A percentile compares a stretch with the other conserved stretches of the same genome.
Evolutionary conservation across 2,329 filamentous ascomycete genomes (phyloP).

Genomic region (Botrytis medusae): DNA sequence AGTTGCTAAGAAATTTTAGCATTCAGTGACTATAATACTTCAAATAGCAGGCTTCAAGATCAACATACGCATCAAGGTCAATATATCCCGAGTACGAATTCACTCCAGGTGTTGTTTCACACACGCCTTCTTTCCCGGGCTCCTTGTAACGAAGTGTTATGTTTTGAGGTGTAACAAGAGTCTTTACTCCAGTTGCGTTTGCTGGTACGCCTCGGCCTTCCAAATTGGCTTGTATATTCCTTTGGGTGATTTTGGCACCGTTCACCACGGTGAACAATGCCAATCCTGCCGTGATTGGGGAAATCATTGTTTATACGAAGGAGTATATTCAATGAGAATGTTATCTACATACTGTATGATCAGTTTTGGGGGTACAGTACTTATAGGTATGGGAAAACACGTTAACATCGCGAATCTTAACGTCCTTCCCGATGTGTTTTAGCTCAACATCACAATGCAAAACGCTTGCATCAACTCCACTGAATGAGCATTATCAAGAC

Average conservation of each 20-base stretch:
- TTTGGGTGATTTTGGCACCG: conserved; percentile 26
- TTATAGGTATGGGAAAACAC: conserved; percentile 11
- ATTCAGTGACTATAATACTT: conserved; percentile 11
- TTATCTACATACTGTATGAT: too few relatives aligned
- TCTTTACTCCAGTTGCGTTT: conserved; percentile 41
- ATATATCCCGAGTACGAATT: conserved; percentile 38
- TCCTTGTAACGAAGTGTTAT: conserved; percentile 48
- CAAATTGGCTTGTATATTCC: conserved; percentile 30
- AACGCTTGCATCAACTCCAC: neutral
- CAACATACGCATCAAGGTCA: conserved; percentile 31
- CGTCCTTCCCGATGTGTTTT: conserved; percentile 18
- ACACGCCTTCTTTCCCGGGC: conserved; percentile 42
- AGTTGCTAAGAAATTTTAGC: conserved; percentile 32
- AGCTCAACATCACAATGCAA: neutral
- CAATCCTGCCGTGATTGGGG: conserved; percentile 22
- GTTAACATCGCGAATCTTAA: neutral
- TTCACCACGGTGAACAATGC: conserved; percentile 23
- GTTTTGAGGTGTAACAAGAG: conserved; percentile 44
- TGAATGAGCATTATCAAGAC: neutral
- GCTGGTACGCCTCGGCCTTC: conserved; percentile 44
- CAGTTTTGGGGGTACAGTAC: neutral
- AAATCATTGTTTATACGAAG: conserved; percentile 19
- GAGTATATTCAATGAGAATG: neutral
- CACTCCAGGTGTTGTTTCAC: conserved; percentile 36
- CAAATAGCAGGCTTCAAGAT: neutral